Evolutionary conservation across 2,329 filamentous ascomycete species (phyloP).

Genomic region (Rosellinia necatrix): DNA sequence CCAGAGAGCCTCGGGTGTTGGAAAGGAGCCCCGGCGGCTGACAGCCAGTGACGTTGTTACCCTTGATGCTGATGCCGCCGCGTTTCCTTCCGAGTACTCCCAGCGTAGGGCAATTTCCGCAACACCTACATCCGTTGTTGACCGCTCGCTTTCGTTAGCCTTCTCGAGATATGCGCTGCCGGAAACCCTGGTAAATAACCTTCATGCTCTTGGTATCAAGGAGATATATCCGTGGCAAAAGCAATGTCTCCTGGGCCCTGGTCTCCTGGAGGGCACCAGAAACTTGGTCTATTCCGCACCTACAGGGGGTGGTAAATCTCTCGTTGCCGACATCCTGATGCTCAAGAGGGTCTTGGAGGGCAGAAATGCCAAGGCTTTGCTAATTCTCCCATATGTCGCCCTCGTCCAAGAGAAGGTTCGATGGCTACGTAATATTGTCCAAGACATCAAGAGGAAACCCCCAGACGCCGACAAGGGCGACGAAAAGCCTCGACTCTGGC

Average conservation of each 20-base stretch:
- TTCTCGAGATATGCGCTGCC: conserved; percentile 69
- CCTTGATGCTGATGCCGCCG: conserved; percentile 29
- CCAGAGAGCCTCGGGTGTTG: conserved; percentile 29
- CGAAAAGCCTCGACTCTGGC: conserved; percentile 52
- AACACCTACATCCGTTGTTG: conserved; percentile 56
- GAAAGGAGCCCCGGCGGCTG: conserved; percentile 35
- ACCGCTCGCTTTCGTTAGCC: conserved; percentile 63
- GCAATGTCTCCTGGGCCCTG: conserved; percentile 70
- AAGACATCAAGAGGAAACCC: conserved; percentile 56
- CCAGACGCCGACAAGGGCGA: conserved; percentile 39
- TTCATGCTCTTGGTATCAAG: conserved; percentile 68
- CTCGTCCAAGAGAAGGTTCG: conserved; percentile 79
- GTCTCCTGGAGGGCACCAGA: conserved; percentile 65
- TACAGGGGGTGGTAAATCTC: conserved; percentile 77
- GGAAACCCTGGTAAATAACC: conserved; percentile 63
- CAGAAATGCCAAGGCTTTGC: conserved; percentile 67
- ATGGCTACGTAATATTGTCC: conserved; percentile 71
- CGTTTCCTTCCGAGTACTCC: conserved; percentile 56
- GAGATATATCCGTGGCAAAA: conserved; percentile 82
- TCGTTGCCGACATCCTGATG: conserved; percentile 76
- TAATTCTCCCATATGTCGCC: conserved; percentile 78
- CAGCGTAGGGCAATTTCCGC: conserved; percentile 58
- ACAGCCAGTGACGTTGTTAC: conserved; percentile 54
- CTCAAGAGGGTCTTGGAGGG: conserved; percentile 70
- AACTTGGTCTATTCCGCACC: conserved; percentile 82